Evolutionary conservation across 306 rosid species (phyloP), one percentile per base, ranked within the genome.

Genomic region (Corylus americana): DNA sequence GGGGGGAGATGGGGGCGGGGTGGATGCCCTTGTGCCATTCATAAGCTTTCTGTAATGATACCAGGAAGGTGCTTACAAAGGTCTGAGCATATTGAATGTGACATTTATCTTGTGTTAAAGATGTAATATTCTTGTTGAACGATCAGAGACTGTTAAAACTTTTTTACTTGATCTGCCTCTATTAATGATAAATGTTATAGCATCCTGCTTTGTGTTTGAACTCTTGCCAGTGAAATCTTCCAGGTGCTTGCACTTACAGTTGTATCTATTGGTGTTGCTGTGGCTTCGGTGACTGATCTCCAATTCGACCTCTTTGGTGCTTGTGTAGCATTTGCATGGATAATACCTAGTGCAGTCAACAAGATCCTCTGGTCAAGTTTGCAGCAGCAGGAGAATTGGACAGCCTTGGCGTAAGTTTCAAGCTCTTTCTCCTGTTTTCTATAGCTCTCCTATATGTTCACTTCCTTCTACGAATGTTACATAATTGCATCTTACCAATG

Each of bases 321-420:
- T 39, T 93, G 90, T 74, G 79, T 90, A 47, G 98, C 97, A 3
- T 82, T 90, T 70, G 95, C 97, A 1, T 93, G 98, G 97, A 88
- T 91, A 79, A 78, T 93, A 74, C 97, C 98, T 0, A 91, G 98
- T 74, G 97, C 93, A 45, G 86, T 90, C 61, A 90, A 91, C 78
- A 91, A 91, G 85, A 91, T 93, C 84, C 95, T 90, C 75, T 93
- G 98, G 97, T 91, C 95, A 75, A 86, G 85, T 79, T 79, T 93
- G 74, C 98, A 93, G 83, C 98, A 93, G 80, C 93, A 88, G 82
- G 95, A 91, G 71, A 93, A 89, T 70, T 93, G 98, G 98, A 89
- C 95, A 4, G 97, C 98, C 59, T 81, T 93, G 82, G 93, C 93
- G 97, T 93, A 82, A 77, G 88, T 55, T 66, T 63, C 22, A 74